Percentiles rank a stretch among this genome's conserved stretches.
Conservation (phyloP, 202 grass and related monocot genomes). For the Musa balbisiana region DNA sequence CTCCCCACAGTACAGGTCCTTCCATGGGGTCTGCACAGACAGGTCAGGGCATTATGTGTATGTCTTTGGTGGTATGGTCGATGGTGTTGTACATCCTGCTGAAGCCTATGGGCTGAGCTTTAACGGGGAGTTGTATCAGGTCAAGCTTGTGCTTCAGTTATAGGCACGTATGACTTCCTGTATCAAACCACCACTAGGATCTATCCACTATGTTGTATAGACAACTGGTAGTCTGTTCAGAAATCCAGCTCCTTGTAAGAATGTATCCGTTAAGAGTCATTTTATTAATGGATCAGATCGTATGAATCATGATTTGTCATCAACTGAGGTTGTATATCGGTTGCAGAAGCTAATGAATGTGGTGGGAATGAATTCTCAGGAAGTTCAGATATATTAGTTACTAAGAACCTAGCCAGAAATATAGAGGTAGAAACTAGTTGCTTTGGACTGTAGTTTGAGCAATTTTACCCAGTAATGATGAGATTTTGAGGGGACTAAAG, state of each 20-base stretch:
- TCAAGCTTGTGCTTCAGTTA: constrained; percentile 63
- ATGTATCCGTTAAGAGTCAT: too few species aligned
- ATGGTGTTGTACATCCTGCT: constrained; percentile 50
- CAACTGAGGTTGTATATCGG: background rate
- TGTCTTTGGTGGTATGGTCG: constrained; percentile 84
- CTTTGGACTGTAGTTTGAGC: too few species aligned
- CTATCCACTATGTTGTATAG: background rate
- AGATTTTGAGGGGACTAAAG: background rate
- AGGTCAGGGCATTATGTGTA: constrained; percentile 55
- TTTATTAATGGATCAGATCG: too few species aligned
- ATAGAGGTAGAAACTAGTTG: too few species aligned
- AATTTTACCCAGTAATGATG: background rate
- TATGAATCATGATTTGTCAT: background rate
- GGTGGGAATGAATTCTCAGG: background rate
- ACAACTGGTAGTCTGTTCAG: background rate
- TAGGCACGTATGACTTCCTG: constrained; percentile 14
- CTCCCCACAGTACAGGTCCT: constrained; percentile 57
- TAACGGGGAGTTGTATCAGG: constrained; percentile 71
- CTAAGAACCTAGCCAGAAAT: too few species aligned
- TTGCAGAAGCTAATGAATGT: background rate
- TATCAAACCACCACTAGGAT: background rate
- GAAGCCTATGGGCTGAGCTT: constrained; percentile 65
- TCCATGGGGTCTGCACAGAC: constrained; percentile 78
- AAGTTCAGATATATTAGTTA: too few species aligned
- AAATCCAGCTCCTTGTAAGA: background rate